Percentiles rank a stretch among this genome's conserved stretches.
phyloP scores from a whole-genome alignment of 2,329 filamentous ascomycete species.

The Thielaviopsis ethacetica region DNA sequence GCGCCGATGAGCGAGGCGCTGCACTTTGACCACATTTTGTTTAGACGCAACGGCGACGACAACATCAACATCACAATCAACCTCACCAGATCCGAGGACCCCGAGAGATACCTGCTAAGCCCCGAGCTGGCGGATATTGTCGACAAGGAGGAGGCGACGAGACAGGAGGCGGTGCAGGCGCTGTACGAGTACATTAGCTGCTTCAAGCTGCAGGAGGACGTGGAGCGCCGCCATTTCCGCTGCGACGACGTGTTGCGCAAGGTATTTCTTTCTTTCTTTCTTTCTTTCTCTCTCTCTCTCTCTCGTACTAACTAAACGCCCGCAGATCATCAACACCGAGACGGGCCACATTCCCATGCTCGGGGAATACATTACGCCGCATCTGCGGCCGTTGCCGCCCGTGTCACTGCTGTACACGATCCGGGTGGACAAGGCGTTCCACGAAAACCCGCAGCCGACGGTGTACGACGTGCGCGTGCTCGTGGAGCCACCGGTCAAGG shows the following conservation, averaged over 20 bases:
- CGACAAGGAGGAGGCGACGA: slow-evolving; percentile 73
- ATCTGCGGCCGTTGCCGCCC: slow-evolving; percentile 65
- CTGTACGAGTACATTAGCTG: slow-evolving; percentile 91
- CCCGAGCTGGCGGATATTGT: slow-evolving; percentile 67
- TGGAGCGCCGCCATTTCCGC: slow-evolving; percentile 82
- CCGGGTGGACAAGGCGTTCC: slow-evolving; percentile 72
- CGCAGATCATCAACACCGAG: slow-evolving; percentile 56
- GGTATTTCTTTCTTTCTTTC: slow-evolving; percentile 31
- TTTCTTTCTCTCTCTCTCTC: no score
- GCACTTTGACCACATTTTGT: slow-evolving; percentile 82
- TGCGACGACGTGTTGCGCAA: slow-evolving; percentile 71
- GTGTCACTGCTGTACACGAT: slow-evolving; percentile 83
- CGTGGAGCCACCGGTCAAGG: slow-evolving; percentile 66
- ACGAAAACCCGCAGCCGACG: slow-evolving; percentile 58
- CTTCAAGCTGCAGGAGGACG: slow-evolving; percentile 77
- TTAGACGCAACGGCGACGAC: slow-evolving; percentile 82
- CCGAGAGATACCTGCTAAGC: slow-evolving; percentile 69
- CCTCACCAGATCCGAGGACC: slow-evolving; percentile 66
- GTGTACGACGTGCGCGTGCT: slow-evolving; percentile 80
- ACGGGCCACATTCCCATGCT: slow-evolving; percentile 74
- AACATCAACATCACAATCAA: slow-evolving; percentile 86
- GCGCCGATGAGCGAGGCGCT: slow-evolving; percentile 40
- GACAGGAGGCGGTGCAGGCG: slow-evolving; percentile 74
- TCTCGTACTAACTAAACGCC: background rate
- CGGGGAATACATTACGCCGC: slow-evolving; percentile 60